Evolutionary conservation across 2,329 filamentous ascomycete genomes (phyloP).

Genomic region (Epichloe coenophiala): DNA sequence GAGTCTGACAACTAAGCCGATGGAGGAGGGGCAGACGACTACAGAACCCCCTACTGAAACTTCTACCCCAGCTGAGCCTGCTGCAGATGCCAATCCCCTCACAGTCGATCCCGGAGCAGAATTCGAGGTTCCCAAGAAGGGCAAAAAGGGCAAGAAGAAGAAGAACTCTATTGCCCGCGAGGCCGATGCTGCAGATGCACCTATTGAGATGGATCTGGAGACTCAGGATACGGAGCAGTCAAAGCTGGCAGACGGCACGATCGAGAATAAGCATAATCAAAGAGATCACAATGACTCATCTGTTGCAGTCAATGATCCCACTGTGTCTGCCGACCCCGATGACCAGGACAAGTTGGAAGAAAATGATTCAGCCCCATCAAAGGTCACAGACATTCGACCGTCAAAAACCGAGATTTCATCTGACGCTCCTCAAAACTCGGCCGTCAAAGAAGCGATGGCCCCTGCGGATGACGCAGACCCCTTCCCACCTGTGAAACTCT

Average conservation of each 20-base stretch:
- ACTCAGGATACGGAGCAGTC: neutral
- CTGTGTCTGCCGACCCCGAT: neutral
- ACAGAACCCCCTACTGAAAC: neutral
- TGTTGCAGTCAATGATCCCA: neutral
- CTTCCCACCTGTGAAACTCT: constrained; percentile 13
- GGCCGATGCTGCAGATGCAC: neutral
- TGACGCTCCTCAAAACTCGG: neutral
- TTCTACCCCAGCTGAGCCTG: neutral
- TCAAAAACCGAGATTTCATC: neutral
- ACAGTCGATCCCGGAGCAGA: constrained; percentile 1
- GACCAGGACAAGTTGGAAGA: neutral
- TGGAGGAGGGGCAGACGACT: neutral
- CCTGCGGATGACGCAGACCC: constrained; percentile 3
- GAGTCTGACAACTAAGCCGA: neutral
- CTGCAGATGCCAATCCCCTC: neutral
- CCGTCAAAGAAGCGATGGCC: neutral
- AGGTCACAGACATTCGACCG: neutral
- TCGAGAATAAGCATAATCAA: neutral
- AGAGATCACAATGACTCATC: neutral
- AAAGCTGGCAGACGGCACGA: neutral
- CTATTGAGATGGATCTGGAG: neutral
- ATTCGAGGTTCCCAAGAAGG: constrained; percentile 4
- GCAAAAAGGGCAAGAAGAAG: constrained; percentile 9
- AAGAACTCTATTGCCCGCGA: constrained; percentile 7
- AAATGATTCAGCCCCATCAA: neutral